Base-by-base conservation (phyloP, 495 filamentous ascomycete genomes). In the Hyaloscypha hepaticicola region DNA sequence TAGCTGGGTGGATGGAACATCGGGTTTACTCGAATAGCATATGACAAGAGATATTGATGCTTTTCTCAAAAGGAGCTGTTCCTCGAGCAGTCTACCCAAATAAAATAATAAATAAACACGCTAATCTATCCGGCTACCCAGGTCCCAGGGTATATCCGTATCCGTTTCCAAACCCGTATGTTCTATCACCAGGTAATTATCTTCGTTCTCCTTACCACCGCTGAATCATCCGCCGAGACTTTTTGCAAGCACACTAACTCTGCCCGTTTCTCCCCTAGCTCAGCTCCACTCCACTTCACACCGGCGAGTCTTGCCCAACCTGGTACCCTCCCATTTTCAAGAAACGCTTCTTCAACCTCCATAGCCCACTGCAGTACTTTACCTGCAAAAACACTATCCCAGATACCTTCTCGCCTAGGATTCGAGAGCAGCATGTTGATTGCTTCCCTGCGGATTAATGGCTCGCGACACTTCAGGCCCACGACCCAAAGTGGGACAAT, bases 351-450 rank as follows among this genome's bases (percentile, higher is more conserved):
- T 56, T 66, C 64, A 56, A 66, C 51, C 31, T 55, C 49, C 64
- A 61, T 61, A 25, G 27, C 64, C 64, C 64, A 66, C 29, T 55
- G 29, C 19, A 56, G 26, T 7, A 66, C 58, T 26, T 58, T 60
- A 5, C 64, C 64, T 6, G 53, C 49, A 48, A 66, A 58, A 11
- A 61, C 58, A 60, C 64, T 61, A 61, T 82, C 76, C 74, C 76
- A 81, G 2, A 81, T 69, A 1, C 79, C 80, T 69, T 83, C 81
- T 66, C 78, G 76, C 19, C 78, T 68, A 0, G 72, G 72, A 19
- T 69, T 61, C 0, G 70, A 51, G n/a, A 72, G 68, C 16, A 83
- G 69, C 2, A 80, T 53, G 22, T 55, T 31, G 25, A 82, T 72
- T 9, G 80, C 80, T 60, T 72, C 70, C 1, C 79, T 73, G 14